phyloP scores from a whole-genome alignment of 2,329 filamentous ascomycete genomes.

The Colletotrichum sp. region DNA sequence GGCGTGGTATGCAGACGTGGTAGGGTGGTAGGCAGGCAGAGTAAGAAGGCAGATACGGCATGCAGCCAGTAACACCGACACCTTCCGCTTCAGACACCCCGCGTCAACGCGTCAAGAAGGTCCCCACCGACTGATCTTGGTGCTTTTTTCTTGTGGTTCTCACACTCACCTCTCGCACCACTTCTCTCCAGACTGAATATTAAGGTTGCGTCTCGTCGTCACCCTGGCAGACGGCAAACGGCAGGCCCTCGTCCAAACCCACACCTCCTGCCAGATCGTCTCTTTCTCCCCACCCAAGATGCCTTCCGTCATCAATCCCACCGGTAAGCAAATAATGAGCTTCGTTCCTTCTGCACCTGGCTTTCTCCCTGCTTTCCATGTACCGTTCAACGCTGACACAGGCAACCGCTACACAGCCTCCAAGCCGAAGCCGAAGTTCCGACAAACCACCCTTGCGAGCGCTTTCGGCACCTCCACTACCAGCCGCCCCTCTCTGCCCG shows the following conservation, averaged over 20 bases:
- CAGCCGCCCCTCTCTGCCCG: neutral
- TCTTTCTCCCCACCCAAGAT: neutral
- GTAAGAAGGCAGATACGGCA: no score
- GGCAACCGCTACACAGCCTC: neutral
- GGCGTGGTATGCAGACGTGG: no score
- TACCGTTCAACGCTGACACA: neutral
- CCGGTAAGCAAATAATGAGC: neutral
- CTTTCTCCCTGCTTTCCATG: neutral
- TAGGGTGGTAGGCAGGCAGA: no score
- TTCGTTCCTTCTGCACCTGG: neutral
- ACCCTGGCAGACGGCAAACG: neutral
- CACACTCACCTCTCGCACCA: neutral
- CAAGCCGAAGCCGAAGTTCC: neutral
- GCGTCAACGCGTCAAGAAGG: neutral
- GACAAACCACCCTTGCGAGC: neutral
- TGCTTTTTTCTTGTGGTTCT: neutral
- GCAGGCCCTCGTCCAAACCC: neutral
- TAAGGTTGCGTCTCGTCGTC: neutral
- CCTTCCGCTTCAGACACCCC: neutral
- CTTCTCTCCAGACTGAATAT: neutral
- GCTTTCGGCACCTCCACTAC: neutral
- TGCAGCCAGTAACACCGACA: no score
- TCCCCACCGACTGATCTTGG: neutral
- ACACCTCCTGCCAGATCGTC: neutral
- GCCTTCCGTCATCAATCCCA: neutral